phyloP scores from a whole-genome alignment of 176 grass and related monocot genomes.

The Carex parvula region DNA sequence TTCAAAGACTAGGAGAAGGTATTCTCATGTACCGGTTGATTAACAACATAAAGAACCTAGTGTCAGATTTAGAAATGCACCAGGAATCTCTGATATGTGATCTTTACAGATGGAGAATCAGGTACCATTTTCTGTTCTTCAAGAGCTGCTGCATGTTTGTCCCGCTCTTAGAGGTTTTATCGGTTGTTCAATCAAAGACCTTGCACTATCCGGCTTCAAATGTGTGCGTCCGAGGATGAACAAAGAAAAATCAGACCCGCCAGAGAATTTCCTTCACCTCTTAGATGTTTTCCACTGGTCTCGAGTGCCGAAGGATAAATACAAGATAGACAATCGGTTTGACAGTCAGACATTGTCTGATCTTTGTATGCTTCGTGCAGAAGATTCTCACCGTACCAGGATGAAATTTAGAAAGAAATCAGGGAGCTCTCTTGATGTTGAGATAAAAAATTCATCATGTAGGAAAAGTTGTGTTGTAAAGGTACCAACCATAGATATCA shows the following conservation, averaged over 20 bases:
- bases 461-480: background rate
- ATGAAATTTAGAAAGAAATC: conserved; percentile 5
- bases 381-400: background rate
- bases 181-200: conserved; percentile 2
- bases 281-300: conserved; percentile 29
- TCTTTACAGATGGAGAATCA: conserved; percentile 27
- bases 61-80: background rate
- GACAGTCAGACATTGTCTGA: background rate
- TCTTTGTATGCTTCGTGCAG: background rate
- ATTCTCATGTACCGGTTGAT: background rate
- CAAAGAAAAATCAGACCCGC: background rate
- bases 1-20: background rate
- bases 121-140: background rate
- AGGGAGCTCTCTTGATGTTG: conserved; percentile 1
- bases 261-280: conserved; percentile 4
- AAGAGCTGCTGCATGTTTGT: conserved; percentile 8
- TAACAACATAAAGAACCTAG: background rate
- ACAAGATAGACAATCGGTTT: background rate
- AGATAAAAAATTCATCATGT: background rate
- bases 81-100: conserved; percentile 17
- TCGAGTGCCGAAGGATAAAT: conserved; percentile 23
- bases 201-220: conserved; percentile 7
- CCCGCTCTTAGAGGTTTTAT: background rate
- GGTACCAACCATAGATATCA: background rate
- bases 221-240: background rate